Conservation (phyloP, 2,329 filamentous ascomycete species). For the Fonsecaea monophora region DNA sequence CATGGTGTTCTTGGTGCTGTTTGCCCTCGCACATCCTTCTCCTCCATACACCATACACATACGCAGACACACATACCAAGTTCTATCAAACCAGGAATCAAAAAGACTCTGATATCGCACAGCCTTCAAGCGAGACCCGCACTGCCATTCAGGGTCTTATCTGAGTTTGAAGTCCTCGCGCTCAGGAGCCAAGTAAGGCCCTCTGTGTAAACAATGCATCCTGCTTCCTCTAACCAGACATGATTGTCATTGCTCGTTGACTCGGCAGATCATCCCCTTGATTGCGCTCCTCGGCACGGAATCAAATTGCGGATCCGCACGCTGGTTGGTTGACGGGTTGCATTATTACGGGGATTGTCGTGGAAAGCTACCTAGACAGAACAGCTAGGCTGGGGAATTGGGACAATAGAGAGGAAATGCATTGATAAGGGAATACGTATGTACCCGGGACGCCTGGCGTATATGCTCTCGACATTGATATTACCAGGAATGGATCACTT, state of each 20-base stretch:
- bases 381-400: background rate
- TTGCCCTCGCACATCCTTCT: too few relatives aligned
- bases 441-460: too few relatives aligned
- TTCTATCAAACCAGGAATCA: too few relatives aligned
- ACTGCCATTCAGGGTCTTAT: too few relatives aligned
- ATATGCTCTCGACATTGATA: background rate
- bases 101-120: too few relatives aligned
- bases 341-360: background rate
- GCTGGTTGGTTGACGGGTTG: constrained; percentile 8
- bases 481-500: background rate
- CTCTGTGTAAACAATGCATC: too few relatives aligned
- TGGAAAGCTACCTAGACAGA: background rate
- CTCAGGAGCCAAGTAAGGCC: too few relatives aligned
- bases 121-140: too few relatives aligned
- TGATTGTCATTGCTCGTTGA: background rate
- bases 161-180: too few relatives aligned
- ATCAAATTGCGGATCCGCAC: constrained; percentile 8
- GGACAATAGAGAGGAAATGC: background rate
- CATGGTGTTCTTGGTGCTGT: too few relatives aligned
- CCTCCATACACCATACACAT: too few relatives aligned
- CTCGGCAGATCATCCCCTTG: constrained; percentile 1
- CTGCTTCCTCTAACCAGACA: background rate
- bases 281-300: background rate
- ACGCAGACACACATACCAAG: too few relatives aligned
- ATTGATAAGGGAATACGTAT: background rate